These are phyloP conservation scores for Dimocarpus longan DNA, from an alignment of 345 rosid species.

Conservation along the genomic window DNA sequence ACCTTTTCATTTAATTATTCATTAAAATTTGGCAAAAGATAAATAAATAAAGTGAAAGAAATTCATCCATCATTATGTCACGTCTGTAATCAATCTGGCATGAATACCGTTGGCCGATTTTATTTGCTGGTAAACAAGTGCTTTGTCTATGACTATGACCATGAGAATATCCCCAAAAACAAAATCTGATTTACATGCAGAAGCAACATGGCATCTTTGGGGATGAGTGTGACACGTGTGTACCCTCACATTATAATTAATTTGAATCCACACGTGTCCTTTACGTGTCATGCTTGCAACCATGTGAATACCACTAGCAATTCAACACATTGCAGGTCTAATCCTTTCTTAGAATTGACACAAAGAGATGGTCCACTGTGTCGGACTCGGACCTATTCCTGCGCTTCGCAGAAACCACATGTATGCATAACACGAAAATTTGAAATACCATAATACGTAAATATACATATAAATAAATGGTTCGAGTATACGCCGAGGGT, in stretches of 20 bases:
- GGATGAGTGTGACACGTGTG: slow-evolving; percentile 45
- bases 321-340: not conserved
- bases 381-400: not conserved
- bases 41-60: not conserved
- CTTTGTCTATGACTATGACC: not conserved
- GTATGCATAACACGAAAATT: no score
- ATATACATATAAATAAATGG: no score
- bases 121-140: no score
- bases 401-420: not conserved
- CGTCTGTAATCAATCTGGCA: not conserved
- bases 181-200: not conserved
- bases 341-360: not conserved
- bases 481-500: no score
- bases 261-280: slow-evolving; percentile 41
- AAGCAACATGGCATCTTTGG: slow-evolving; percentile 28
- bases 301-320: slow-evolving; percentile 43
- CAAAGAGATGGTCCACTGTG: not conserved
- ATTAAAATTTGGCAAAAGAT: not conserved
- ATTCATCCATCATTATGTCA: not conserved
- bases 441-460: no score
- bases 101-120: no score
- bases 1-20: not conserved
- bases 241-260: not conserved
- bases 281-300: slow-evolving; percentile 50
- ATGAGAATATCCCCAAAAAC: not conserved